Evolutionary conservation across 768 basidiomycete genomes (phyloP).

Genomic region (Lactarius evosmus): DNA sequence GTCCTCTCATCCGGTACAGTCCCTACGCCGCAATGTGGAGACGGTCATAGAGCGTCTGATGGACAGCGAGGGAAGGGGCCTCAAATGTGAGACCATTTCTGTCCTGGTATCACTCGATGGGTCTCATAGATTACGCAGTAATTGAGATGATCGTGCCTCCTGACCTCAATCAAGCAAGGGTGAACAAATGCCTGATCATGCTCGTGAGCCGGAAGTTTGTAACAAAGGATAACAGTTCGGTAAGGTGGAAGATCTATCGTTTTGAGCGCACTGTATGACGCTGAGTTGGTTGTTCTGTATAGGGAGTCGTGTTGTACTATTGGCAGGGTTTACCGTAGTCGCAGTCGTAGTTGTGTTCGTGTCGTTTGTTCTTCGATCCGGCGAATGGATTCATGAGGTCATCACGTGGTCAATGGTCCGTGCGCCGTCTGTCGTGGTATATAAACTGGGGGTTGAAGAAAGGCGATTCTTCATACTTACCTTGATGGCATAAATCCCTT

Average conservation of each 20-base stretch:
- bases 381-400: not conserved
- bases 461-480: conserved; percentile 29
- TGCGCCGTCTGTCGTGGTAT: conserved; percentile 5
- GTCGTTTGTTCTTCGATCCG: not conserved
- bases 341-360: not conserved
- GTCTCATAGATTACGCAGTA: conserved; percentile 44
- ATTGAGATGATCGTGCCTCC: conserved; percentile 73
- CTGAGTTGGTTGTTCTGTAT: not conserved
- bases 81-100: conserved; percentile 50
- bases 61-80: conserved; percentile 54
- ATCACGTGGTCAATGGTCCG: conserved; percentile 22
- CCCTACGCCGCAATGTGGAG: conserved; percentile 75
- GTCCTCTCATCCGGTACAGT: conserved; percentile 40
- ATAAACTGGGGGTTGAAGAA: not conserved
- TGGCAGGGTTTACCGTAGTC: conserved; percentile 53
- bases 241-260: conserved; percentile 21
- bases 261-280: not conserved
- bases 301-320: conserved; percentile 68
- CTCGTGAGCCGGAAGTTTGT: conserved; percentile 85
- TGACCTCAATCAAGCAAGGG: conserved; percentile 84
- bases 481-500: conserved; percentile 33
- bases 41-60: conserved; percentile 73
- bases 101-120: not conserved
- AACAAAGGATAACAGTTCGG: conserved; percentile 58
- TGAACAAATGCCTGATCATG: conserved; percentile 91